Evolutionary conservation across 1,284 basidiomycete genomes (phyloP), one percentile per base, ranked within the genome.

Genomic region (Dichomitus squalens): DNA sequence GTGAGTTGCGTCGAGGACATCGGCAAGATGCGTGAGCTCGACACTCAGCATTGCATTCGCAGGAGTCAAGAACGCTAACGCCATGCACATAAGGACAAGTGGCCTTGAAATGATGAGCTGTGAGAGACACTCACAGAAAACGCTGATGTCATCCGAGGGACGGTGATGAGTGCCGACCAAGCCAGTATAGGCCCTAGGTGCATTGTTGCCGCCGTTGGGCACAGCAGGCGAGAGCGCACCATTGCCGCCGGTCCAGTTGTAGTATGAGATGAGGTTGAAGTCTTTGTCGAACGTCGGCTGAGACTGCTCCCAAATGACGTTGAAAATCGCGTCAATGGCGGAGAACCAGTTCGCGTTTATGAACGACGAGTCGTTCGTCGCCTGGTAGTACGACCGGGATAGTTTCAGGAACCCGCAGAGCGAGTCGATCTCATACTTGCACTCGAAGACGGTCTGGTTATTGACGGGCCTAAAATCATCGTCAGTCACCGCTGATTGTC

Each of bases 41-140:
- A 91, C 87, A 59, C 85, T 87, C 49, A 92, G 75, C 89, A 90
- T 92, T 6, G 89, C 89, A 71, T 92, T 92, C 8, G 88, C 89
- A 6, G 89, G 85, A 0, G 83, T 88, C 56, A 90, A 75, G 70
- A 88, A 90, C 3, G 89, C 87, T 90, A 49, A 11, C 4, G 33
- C 25, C n/a, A n/a, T 20, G 5, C 2, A 16, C n/a, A 34, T 35
- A 3, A 25, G 16, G 12, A 20, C 43, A 29, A 48, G 11, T 7
- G 7, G 27, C 29, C 23, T 20, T 4, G 2, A 2, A 8, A 8
- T 5, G 29, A 44, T 41, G 29, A 1, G 16, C 41, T 50, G 23
- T 14, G 16, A 23, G 31, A 51, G 40, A 14, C 31, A 64, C 80
- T 56, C 63, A 87, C 88, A 84, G 63, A 84, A 92, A 16, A 79